phyloP scores from a whole-genome alignment of 768 basidiomycete species.

The Pulveroboletus frians region DNA sequence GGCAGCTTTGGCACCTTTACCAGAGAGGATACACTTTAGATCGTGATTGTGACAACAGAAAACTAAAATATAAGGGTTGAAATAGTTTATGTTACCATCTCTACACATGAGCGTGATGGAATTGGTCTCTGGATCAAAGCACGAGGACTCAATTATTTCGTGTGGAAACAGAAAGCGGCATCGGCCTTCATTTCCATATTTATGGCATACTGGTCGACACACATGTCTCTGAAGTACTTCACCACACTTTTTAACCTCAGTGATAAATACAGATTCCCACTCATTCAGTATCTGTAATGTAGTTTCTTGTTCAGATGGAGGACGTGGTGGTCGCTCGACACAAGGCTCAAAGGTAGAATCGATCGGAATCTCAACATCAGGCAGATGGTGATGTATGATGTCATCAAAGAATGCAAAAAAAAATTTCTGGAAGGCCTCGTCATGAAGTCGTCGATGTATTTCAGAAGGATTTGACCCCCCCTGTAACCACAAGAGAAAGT shows the following conservation, averaged over 20 bases:
- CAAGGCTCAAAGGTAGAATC: neutral
- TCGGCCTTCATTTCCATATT: too few relatives aligned
- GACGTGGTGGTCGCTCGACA: neutral
- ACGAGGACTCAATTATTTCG: too few relatives aligned
- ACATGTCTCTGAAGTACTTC: too few relatives aligned
- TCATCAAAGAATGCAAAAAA: neutral
- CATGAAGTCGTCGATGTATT: too few relatives aligned
- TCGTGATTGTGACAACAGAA: conserved; percentile 33
- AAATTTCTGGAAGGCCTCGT: too few relatives aligned
- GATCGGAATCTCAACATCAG: neutral
- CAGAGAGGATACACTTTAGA: conserved; percentile 32
- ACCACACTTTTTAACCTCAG: neutral
- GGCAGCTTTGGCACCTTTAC: conserved; percentile 15
- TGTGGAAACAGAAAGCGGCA: too few relatives aligned
- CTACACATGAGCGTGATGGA: conserved; percentile 3
- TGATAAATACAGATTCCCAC: too few relatives aligned
- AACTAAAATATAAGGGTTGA: conserved; percentile 32
- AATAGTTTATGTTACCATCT: conserved; percentile 30
- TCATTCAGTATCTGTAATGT: too few relatives aligned
- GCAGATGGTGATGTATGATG: neutral
- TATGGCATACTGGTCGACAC: too few relatives aligned
- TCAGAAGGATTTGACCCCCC: conserved; percentile 31
- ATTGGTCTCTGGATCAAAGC: too few relatives aligned
- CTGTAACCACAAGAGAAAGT: conserved; percentile 29
- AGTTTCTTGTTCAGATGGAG: too few relatives aligned